Evolutionary conservation across 768 basidiomycete species (phyloP).

Genomic region (Trametes elegans): DNA sequence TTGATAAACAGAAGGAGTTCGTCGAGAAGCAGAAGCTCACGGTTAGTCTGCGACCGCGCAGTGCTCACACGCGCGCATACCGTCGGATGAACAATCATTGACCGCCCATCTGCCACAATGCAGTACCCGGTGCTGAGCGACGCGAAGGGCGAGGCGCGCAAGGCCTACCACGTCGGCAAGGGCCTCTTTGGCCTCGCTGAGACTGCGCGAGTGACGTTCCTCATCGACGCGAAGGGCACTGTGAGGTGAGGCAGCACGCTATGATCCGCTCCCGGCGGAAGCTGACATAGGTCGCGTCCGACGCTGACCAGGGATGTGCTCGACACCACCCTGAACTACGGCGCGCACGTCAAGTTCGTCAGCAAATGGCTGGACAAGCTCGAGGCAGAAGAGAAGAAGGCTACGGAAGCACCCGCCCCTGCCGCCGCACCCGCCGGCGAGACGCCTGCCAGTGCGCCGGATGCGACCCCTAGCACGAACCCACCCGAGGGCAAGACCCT

Average conservation of each 20-base stretch:
- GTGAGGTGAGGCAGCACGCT: conserved; percentile 47
- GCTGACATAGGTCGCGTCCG: conserved; percentile 6
- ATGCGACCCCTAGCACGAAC: no score
- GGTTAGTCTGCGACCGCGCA: conserved; percentile 36
- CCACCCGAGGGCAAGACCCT: conserved; percentile 9
- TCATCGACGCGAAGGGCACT: conserved; percentile 70
- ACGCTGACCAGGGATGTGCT: conserved; percentile 55
- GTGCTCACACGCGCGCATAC: no score
- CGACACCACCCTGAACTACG: conserved; percentile 59
- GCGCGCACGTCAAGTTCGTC: conserved; percentile 70
- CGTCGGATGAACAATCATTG: no score
- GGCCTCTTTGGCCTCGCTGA: conserved; percentile 64
- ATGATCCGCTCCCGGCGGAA: background rate
- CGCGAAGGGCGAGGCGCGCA: conserved; percentile 54
- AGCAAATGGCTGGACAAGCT: conserved; percentile 61
- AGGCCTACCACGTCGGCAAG: conserved; percentile 64
- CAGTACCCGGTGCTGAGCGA: conserved; percentile 85
- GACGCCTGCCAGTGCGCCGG: background rate
- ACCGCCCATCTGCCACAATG: background rate
- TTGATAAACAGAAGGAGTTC: conserved; percentile 72
- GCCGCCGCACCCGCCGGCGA: conserved; percentile 8
- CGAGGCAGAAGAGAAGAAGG: conserved; percentile 37
- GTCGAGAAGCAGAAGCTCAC: conserved; percentile 68
- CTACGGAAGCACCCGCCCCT: conserved; percentile 18
- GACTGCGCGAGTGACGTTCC: conserved; percentile 63